Evolutionary conservation across 345 rosid species (phyloP).

Genomic region (Citrus cavaleriei): DNA sequence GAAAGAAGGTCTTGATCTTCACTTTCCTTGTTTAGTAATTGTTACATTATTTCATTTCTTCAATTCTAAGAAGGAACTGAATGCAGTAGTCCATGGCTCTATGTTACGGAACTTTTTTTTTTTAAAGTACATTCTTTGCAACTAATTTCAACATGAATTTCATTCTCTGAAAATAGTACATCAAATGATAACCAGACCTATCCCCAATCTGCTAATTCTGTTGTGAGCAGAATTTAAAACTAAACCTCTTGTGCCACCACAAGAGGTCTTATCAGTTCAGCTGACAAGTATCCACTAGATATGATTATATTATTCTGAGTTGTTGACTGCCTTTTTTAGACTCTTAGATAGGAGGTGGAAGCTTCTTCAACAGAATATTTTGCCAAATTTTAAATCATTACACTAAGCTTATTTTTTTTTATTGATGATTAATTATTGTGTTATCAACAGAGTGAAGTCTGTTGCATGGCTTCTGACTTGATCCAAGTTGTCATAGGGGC

Average conservation of each 20-base stretch:
- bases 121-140: not conserved
- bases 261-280: not conserved
- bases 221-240: not conserved
- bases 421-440: not conserved
- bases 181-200: not conserved
- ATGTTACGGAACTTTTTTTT: no score
- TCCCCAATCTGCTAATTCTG: not conserved
- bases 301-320: not conserved
- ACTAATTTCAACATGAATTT: no score
- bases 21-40: not conserved
- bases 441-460: not conserved
- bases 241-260: not conserved
- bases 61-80: not conserved
- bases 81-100: not conserved
- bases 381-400: not conserved
- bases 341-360: not conserved
- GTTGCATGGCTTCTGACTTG: not conserved
- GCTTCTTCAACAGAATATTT: not conserved
- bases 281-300: no score
- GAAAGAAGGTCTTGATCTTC: not conserved
- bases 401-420: not conserved
- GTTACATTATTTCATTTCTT: not conserved
- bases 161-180: not conserved
- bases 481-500: not conserved
- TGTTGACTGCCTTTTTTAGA: not conserved